Percentiles rank a stretch among this genome's conserved stretches.
phyloP scores from a whole-genome alignment of 164 flowering plant species.

The Warburgia ugandensis region DNA sequence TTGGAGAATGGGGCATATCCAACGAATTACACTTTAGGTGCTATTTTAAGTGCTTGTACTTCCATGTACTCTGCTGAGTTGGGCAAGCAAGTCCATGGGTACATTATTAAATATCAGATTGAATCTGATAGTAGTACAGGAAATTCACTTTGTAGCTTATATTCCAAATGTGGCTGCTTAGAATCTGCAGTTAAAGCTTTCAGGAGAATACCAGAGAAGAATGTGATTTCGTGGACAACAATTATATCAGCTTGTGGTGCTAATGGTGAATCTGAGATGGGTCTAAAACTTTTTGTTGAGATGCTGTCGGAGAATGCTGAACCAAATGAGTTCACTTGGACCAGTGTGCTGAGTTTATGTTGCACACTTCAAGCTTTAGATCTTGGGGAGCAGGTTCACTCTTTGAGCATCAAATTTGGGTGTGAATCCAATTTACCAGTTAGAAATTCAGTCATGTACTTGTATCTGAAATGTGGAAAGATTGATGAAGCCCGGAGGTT shows the following conservation, averaged over 20 bases:
- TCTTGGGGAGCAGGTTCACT: constrained; percentile 60
- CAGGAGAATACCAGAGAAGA: constrained; percentile 42
- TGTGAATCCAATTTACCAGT: constrained; percentile 31
- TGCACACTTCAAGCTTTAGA: constrained; percentile 34
- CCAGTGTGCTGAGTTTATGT: constrained; percentile 66
- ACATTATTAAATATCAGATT: constrained; percentile 43
- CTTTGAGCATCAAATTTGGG: constrained; percentile 51
- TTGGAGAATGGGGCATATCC: constrained; percentile 61
- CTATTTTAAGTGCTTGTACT: constrained; percentile 57
- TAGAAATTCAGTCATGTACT: constrained; percentile 63
- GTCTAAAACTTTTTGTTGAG: constrained; percentile 34
- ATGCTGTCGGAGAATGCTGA: constrained; percentile 33
- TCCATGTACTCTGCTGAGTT: constrained; percentile 28
- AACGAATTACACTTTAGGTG: constrained; percentile 55
- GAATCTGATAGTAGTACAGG: constrained; percentile 53
- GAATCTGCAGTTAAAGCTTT: constrained; percentile 52
- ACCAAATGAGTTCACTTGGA: constrained; percentile 52
- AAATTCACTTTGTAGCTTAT: constrained; percentile 63
- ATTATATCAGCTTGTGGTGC: constrained; percentile 58
- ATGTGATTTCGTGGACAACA: constrained; percentile 84
- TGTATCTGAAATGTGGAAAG: constrained; percentile 64
- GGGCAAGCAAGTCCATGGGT: constrained; percentile 68
- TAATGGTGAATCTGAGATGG: constrained; percentile 41
- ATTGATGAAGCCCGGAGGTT: constrained; percentile 44
- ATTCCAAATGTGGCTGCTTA: constrained; percentile 49